Evolutionary conservation across 2,329 filamentous ascomycete genomes (phyloP).

Genomic region (Fusarium chaquense): DNA sequence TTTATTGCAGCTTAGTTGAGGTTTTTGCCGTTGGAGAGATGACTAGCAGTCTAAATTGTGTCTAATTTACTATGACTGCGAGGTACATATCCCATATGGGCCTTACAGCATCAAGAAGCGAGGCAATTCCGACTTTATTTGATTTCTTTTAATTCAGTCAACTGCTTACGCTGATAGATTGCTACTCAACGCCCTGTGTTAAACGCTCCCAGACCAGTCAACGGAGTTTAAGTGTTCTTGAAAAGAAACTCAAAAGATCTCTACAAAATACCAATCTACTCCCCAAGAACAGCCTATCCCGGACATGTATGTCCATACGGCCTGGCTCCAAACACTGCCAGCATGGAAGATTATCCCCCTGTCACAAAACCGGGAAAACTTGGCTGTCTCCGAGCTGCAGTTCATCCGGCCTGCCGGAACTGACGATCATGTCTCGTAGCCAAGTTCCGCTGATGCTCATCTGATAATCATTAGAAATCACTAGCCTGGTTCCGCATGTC

Average conservation of each 20-base stretch:
- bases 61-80: background rate
- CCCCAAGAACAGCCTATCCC: background rate
- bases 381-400: background rate
- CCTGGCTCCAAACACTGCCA: no score
- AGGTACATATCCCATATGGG: background rate
- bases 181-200: background rate
- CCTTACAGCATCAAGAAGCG: background rate
- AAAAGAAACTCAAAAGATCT: no score
- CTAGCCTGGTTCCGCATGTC: background rate
- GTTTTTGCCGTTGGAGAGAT: background rate
- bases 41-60: no score
- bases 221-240: no score
- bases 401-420: background rate
- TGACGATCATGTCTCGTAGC: background rate
- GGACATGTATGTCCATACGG: background rate
- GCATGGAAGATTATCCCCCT: background rate
- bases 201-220: no score
- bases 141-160: accelerated
- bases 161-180: background rate
- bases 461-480: background rate
- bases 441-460: background rate
- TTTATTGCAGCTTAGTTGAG: background rate
- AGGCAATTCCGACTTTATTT: background rate
- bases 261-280: background rate
- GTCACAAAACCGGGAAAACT: background rate